Evolutionary conservation across 768 basidiomycete genomes (phyloP), one percentile per base, ranked within the genome.

Genomic region (Lentinula aciculospora): DNA sequence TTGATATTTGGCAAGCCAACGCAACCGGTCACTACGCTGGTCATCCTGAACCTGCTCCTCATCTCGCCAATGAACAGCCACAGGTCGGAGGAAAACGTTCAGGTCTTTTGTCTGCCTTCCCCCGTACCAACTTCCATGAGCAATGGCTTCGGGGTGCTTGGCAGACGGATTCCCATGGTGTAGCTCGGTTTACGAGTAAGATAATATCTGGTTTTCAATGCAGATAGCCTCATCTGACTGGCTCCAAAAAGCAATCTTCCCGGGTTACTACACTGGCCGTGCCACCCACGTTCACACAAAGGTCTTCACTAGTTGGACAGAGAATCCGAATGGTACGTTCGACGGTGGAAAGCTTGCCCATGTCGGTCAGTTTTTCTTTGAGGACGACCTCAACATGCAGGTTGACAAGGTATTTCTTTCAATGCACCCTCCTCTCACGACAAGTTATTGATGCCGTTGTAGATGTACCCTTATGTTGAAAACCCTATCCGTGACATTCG

Each of bases 1-100:
- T 83, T 3, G 81, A 83, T 58, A 78, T 83, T 42, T 83, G 81
- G 81, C 79, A 80, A 60, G 79, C 81, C 3, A 83, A 83, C 59
- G 76, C 81, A 5, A 83, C 81, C 0, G 81, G 81, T 0, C 70
- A 70, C 53, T 83, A 83, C 58, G 76, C 80, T n/a, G 80, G 78
- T 1, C 81, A 81, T 55, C 81, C 81, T 0, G 62, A 65, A 0
- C 81, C 81, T n/a, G 67, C 67, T 12, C 75, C 76, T 1, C 71
- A 79, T 31, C 70, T 80, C 34, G 61, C 64, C 10, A 61, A 76
- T 58, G 77, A 79, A 64, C 63, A 76, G 40, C 81, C 81, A 2
- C 76, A 76, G 53, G 71, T 75, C 4, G 76, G 74, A 54, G 81
- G 81, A 6, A 70, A 68, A 53, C 75, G 80, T 21, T 61, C 66